Conservation (phyloP, 345 rosid genomes). For the Syzygium aromaticum region DNA sequence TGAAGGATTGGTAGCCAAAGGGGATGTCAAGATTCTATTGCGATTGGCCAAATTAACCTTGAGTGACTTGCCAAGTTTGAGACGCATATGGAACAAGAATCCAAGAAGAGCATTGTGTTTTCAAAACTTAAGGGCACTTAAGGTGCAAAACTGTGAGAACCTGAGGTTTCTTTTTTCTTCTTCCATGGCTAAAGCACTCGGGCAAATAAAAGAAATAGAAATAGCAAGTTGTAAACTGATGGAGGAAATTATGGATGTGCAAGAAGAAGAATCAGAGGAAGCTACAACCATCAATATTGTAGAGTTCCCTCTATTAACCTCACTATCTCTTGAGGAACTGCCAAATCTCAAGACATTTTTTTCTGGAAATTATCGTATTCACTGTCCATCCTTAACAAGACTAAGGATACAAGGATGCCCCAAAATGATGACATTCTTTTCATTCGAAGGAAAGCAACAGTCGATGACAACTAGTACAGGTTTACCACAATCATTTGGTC, state of each 20-base stretch:
- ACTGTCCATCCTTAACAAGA: background rate
- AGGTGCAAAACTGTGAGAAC: background rate
- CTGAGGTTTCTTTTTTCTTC: constrained; percentile 4
- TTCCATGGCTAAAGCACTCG: constrained; percentile 3
- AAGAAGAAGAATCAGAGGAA: background rate
- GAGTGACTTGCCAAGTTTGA: background rate
- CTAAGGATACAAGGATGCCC: background rate
- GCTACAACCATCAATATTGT: background rate
- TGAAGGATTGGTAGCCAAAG: accelerated
- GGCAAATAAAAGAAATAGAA: background rate
- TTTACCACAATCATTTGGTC: background rate
- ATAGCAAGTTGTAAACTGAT: background rate
- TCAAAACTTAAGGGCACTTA: background rate
- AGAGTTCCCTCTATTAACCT: background rate
- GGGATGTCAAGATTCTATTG: accelerated
- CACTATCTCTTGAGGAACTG: background rate
- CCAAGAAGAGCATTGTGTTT: background rate
- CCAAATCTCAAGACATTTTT: background rate
- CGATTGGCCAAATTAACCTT: background rate
- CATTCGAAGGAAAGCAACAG: background rate
- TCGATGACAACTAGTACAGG: accelerated
- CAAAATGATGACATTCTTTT: background rate
- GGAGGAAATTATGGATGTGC: background rate
- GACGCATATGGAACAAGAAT: background rate
- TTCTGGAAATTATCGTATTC: background rate